These are phyloP conservation scores for Rhododendron vialii DNA, from an alignment of 148 eudicot genomes.

Conservation along the genomic window DNA sequence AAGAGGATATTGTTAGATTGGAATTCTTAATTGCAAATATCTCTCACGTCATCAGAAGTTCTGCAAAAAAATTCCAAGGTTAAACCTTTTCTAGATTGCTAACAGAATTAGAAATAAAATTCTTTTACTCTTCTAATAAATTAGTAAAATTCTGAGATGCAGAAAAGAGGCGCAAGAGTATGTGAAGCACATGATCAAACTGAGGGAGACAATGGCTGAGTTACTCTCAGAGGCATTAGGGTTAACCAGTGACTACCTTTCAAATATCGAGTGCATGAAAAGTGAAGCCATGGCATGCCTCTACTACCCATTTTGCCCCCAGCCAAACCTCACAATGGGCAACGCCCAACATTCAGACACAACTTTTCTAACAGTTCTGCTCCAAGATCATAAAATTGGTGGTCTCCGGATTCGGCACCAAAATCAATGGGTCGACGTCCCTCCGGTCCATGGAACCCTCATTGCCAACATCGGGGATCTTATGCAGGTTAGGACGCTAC, in stretches of 20 bases:
- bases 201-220: slow-evolving; percentile 36
- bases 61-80: too few species aligned
- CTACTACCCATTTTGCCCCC: slow-evolving; percentile 53
- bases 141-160: neutral
- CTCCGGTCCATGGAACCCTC: slow-evolving; percentile 35
- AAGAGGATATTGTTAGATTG: neutral
- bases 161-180: slow-evolving; percentile 13
- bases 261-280: slow-evolving; percentile 39
- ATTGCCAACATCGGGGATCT: slow-evolving; percentile 42
- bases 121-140: neutral
- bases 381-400: slow-evolving; percentile 38
- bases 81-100: too few species aligned
- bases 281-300: slow-evolving; percentile 31
- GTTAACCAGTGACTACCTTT: slow-evolving; percentile 34
- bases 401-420: slow-evolving; percentile 48
- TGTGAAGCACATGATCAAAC: slow-evolving; percentile 25
- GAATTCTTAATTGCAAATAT: too few species aligned
- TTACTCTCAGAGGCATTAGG: slow-evolving; percentile 42
- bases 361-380: slow-evolving; percentile 44
- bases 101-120: too few species aligned
- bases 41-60: too few species aligned
- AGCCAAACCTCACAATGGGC: slow-evolving; percentile 47
- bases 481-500: slow-evolving; percentile 34
- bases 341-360: slow-evolving; percentile 45
- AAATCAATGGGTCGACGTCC: slow-evolving; percentile 42